Evolutionary conservation across 495 filamentous ascomycete genomes (phyloP).

Genomic region (Letharia columbiana): DNA sequence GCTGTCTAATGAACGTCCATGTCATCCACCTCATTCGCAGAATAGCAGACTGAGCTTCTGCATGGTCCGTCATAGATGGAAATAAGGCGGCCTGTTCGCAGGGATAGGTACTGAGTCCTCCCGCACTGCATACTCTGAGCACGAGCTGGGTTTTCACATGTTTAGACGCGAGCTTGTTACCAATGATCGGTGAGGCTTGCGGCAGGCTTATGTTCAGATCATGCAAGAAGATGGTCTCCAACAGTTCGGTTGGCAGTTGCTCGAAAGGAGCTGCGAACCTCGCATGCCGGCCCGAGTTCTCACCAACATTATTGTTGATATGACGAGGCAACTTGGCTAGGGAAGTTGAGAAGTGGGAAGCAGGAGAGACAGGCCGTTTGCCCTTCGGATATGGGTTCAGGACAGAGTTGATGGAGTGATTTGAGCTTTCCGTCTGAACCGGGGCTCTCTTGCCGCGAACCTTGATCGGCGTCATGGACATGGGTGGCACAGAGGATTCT

Average conservation of each 20-base stretch:
- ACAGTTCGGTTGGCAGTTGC: conserved; percentile 43
- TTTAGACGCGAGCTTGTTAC: conserved; percentile 31
- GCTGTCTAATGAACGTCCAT: conserved; percentile 4
- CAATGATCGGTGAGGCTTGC: conserved; percentile 34
- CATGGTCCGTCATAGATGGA: neutral
- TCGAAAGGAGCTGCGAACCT: conserved; percentile 35
- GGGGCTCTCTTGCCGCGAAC: conserved; percentile 23
- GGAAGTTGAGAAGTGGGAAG: neutral
- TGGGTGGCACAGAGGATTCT: neutral
- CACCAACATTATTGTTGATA: too few species aligned
- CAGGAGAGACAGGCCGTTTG: conserved; percentile 6
- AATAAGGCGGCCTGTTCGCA: neutral
- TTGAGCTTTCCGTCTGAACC: conserved; percentile 15
- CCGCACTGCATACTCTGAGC: neutral
- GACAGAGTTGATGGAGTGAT: conserved; percentile 18
- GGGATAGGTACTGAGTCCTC: neutral
- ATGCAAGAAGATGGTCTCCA: conserved; percentile 46
- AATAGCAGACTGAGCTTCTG: conserved; percentile 15
- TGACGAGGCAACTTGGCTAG: conserved; percentile 3
- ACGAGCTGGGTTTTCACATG: conserved; percentile 18
- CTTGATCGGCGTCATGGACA: conserved; percentile 21
- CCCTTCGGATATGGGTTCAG: conserved; percentile 1
- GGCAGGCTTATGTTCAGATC: conserved; percentile 42
- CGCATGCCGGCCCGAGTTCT: neutral
- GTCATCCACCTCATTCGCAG: conserved; percentile 20